Conservation (phyloP, 2,329 filamentous ascomycete genomes). For the Sphaerulina populicola region DNA sequence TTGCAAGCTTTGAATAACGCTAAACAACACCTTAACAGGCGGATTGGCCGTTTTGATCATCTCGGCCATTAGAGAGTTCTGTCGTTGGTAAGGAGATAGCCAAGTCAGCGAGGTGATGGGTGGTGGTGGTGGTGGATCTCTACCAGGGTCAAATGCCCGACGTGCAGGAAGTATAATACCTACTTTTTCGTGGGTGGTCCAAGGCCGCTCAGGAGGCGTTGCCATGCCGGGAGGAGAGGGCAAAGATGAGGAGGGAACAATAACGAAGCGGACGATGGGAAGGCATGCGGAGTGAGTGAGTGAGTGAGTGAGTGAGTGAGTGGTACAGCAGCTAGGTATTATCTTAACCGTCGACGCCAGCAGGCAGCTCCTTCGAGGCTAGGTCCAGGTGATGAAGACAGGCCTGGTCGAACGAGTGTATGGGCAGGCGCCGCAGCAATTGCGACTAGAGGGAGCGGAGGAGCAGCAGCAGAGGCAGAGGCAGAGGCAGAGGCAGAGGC, state of each 20-base stretch:
- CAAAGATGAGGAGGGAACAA: constrained; percentile 18
- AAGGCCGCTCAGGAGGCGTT: constrained; percentile 37
- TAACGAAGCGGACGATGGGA: constrained; percentile 24
- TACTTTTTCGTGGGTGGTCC: constrained; percentile 44
- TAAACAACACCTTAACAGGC: constrained; percentile 38
- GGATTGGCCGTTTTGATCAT: constrained; percentile 44
- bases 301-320: constrained; percentile 24
- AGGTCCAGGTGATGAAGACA: constrained; percentile 3
- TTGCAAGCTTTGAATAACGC: constrained; percentile 38
- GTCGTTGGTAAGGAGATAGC: neutral
- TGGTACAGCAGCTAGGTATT: constrained; percentile 14
- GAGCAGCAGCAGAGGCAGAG: no score
- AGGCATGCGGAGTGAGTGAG: constrained; percentile 26
- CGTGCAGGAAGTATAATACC: constrained; percentile 12
- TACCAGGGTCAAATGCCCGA: constrained; percentile 10
- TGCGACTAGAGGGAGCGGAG: constrained; percentile 5
- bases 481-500: no score
- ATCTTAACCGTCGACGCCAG: constrained; percentile 4
- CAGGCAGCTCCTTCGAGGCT: neutral
- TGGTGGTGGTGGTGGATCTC: neutral
- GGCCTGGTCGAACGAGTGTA: constrained; percentile 27
- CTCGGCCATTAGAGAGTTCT: constrained; percentile 43
- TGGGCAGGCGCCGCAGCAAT: constrained; percentile 26
- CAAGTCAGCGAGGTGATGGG: constrained; percentile 15
- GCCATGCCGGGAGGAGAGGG: constrained; percentile 36